Evolutionary conservation across 2,329 filamentous ascomycete genomes (phyloP).

Genomic region (Leptodontidium sp.): DNA sequence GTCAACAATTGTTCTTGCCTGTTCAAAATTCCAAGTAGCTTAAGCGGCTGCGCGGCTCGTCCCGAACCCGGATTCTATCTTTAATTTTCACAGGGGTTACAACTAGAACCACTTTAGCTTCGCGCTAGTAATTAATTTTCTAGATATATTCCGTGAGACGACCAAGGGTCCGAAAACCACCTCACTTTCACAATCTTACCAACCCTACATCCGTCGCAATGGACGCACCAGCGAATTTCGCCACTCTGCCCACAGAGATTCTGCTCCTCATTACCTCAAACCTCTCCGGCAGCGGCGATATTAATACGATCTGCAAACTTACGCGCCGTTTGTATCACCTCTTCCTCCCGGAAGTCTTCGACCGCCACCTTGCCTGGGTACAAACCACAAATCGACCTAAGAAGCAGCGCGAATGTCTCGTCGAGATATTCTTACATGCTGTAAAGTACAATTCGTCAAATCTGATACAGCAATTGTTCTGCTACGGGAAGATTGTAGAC

Average conservation of each 20-base stretch:
- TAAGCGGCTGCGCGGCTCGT: neutral
- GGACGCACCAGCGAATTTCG: constrained; percentile 5
- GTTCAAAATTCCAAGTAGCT: neutral
- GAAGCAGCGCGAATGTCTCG: neutral
- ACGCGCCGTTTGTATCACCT: constrained; percentile 9
- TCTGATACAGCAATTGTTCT: constrained; percentile 13
- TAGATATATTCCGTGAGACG: neutral
- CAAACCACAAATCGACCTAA: neutral
- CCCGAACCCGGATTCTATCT: neutral
- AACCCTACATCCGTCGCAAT: neutral
- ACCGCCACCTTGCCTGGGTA: constrained; percentile 3
- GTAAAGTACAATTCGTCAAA: constrained; percentile 9
- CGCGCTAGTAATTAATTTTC: constrained; percentile 2
- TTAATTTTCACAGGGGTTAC: neutral
- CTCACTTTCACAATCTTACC: neutral
- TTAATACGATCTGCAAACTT: constrained; percentile 14
- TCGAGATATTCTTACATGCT: constrained; percentile 13
- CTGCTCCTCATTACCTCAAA: constrained; percentile 1
- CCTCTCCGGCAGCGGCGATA: neutral
- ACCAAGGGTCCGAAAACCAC: no score
- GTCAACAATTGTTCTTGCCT: neutral
- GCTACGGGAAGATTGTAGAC: constrained; percentile 7
- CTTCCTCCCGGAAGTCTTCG: constrained; percentile 14
- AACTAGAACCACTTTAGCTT: neutral
- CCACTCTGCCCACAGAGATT: constrained; percentile 15